Evolutionary conservation across 345 rosid species (phyloP).

Genomic region (Eucalyptus caleyi): DNA sequence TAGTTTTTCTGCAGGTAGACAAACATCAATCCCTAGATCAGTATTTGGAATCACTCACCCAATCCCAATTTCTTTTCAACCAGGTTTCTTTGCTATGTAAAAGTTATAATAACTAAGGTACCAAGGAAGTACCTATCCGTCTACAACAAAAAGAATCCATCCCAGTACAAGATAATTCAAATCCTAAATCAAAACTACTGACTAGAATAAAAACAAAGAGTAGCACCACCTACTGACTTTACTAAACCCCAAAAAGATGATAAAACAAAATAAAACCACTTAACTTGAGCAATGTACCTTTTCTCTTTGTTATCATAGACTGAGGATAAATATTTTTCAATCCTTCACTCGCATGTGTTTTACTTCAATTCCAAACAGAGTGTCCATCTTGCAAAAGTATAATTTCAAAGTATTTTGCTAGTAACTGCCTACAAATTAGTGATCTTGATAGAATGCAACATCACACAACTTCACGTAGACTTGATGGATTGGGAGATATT

Average conservation of each 20-base stretch:
- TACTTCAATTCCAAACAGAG: neutral
- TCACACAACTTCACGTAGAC: neutral
- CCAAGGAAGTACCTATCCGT: neutral
- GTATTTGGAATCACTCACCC: neutral
- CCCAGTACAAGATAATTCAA: neutral
- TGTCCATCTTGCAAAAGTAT: neutral
- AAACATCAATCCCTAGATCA: neutral
- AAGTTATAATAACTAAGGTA: neutral
- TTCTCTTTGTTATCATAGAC: neutral
- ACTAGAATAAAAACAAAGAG: neutral
- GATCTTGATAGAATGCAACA: neutral
- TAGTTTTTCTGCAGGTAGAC: neutral
- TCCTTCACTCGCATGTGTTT: neutral
- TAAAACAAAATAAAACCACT: neutral
- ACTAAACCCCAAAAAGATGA: neutral
- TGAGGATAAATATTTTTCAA: neutral
- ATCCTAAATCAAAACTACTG: neutral
- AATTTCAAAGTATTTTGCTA: neutral
- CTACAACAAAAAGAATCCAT: neutral
- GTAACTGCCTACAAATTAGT: neutral
- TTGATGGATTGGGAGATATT: neutral
- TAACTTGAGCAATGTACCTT: neutral
- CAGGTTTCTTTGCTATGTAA: neutral
- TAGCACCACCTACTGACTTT: neutral
- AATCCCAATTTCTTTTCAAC: neutral